A percentile compares a stretch with the other conserved stretches of the same genome.
Evolutionary conservation across 345 rosid genomes (phyloP).

Genomic region (Murraya paniculata): DNA sequence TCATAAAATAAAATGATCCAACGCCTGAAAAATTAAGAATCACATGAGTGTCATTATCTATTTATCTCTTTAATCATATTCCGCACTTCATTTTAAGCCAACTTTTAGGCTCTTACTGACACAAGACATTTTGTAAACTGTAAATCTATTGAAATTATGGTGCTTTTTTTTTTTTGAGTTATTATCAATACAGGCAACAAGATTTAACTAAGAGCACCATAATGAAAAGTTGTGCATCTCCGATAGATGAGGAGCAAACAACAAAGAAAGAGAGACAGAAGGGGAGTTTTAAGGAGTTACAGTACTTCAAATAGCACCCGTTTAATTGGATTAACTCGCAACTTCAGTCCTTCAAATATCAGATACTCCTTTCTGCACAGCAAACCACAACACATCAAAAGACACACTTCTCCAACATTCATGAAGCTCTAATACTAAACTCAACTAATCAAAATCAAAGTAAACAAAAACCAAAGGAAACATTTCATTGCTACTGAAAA

Average conservation of each 20-base stretch:
- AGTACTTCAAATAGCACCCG: not conserved
- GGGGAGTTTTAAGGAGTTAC: not conserved
- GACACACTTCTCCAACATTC: not conserved
- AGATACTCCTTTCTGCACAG: not conserved
- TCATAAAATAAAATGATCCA: not conserved
- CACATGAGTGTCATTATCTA: not conserved
- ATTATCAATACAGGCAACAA: not conserved
- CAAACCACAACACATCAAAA: not conserved
- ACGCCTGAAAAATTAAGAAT: not conserved
- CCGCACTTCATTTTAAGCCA: not conserved
- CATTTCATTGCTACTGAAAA: not conserved
- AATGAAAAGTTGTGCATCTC: not conserved
- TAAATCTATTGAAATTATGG: not conserved
- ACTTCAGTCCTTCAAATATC: not conserved
- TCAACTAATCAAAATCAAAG: not conserved
- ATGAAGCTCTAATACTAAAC: not conserved
- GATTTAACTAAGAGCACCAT: not conserved
- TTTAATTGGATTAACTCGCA: not conserved
- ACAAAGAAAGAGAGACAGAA: not conserved
- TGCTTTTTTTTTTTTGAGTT: not conserved
- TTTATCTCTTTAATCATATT: not conserved
- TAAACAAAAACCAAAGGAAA: not conserved
- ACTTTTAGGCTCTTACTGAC: not conserved
- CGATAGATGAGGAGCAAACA: not conserved
- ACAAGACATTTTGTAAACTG: not conserved